phyloP scores from a whole-genome alignment of 2,329 filamentous ascomycete species.

The Colletotrichum paranaense region DNA sequence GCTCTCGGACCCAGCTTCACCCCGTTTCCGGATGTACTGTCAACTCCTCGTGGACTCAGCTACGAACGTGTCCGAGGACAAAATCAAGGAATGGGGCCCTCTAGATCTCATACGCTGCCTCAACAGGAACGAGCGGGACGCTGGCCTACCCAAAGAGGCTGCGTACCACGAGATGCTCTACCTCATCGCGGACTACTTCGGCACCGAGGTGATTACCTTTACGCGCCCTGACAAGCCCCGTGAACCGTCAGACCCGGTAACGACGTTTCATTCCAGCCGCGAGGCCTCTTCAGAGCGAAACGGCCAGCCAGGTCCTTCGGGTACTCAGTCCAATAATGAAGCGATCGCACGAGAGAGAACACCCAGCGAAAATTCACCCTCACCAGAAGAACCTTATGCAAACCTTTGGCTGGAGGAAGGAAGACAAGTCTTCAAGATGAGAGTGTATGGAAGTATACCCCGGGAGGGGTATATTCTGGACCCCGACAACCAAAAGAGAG shows the following conservation, averaged over 20 bases:
- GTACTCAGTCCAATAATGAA: no score
- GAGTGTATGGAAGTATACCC: background rate
- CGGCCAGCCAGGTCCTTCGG: no score
- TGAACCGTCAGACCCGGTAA: no score
- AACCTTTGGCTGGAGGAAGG: background rate
- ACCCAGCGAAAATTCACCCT: no score
- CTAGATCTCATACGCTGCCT: constrained; percentile 8
- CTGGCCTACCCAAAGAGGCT: constrained; percentile 8
- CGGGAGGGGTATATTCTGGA: background rate
- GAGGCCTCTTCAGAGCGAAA: no score
- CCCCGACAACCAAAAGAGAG: background rate
- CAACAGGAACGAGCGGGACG: background rate
- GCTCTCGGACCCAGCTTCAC: background rate
- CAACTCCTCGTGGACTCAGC: constrained; percentile 6
- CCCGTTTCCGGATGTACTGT: constrained; percentile 22
- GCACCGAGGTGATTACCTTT: constrained; percentile 21
- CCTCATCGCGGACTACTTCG: constrained; percentile 20
- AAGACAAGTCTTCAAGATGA: constrained; percentile 6
- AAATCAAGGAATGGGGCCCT: background rate
- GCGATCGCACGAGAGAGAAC: no score
- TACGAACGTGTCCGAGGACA: background rate
- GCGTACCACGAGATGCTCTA: constrained; percentile 28
- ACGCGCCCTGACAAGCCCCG: background rate
- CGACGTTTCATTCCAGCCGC: no score
- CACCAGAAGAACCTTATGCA: background rate